Percentiles rank a stretch among this genome's conserved stretches.
phyloP scores from a whole-genome alignment of 2,329 filamentous ascomycete genomes.

The Fusarium tupiense region DNA sequence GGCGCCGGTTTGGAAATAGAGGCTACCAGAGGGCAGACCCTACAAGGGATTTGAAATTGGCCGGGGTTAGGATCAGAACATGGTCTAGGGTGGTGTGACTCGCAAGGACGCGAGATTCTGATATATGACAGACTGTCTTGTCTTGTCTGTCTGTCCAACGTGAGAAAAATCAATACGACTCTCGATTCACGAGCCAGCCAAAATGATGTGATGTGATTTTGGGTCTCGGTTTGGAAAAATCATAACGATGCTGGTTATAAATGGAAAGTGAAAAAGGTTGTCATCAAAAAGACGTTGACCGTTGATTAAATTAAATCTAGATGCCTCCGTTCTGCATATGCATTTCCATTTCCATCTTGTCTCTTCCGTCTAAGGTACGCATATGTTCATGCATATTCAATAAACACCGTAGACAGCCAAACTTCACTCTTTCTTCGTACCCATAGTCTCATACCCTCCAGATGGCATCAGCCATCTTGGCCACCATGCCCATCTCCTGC shows the following conservation, averaged over 20 bases:
- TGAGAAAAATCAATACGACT: background rate
- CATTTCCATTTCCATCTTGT: background rate
- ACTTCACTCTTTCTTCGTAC: background rate
- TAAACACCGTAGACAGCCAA: background rate
- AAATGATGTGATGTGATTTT: background rate
- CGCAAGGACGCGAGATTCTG: slow-evolving; percentile 13
- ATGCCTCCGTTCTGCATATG: background rate
- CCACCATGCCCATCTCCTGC: slow-evolving; percentile 83
- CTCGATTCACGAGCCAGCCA: background rate
- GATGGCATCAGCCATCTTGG: slow-evolving; percentile 91
- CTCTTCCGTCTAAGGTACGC: background rate
- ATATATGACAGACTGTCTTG: slow-evolving; percentile 11
- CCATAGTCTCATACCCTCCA: slow-evolving; percentile 71
- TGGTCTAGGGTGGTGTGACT: slow-evolving; percentile 2
- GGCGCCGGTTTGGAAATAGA: slow-evolving; percentile 16
- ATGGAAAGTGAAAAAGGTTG: background rate
- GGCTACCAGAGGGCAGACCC: background rate
- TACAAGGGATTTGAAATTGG: background rate
- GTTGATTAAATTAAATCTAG: background rate
- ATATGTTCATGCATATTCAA: background rate
- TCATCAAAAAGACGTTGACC: background rate
- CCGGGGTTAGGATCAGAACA: background rate
- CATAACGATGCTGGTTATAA: background rate
- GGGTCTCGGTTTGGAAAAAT: background rate
- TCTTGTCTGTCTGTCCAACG: background rate